These are phyloP conservation scores for Tetrahymena malaccensis DNA, from an alignment of 73 alveolate genomes.

Conservation along the genomic window DNA sequence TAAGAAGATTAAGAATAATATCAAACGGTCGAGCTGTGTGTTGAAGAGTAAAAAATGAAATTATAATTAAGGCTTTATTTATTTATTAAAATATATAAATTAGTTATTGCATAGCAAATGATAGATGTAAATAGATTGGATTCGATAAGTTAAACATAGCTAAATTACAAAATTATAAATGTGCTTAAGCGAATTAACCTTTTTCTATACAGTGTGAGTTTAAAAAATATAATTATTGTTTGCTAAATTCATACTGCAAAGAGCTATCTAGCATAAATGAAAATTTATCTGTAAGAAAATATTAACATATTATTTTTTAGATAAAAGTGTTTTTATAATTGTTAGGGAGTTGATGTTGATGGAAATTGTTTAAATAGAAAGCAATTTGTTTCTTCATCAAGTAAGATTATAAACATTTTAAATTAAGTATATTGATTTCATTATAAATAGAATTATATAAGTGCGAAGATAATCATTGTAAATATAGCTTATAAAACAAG, in stretches of 20 bases:
- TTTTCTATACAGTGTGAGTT: neutral
- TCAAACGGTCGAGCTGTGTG: neutral
- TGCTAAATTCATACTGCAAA: neutral
- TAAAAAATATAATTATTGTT: neutral
- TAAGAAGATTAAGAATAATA: neutral
- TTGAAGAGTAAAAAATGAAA: neutral
- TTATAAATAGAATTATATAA: neutral
- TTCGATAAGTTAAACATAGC: neutral
- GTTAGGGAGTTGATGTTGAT: neutral
- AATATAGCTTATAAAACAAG: too few relatives aligned
- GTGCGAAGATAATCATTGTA: neutral
- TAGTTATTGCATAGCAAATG: neutral
- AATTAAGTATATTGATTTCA: too few relatives aligned
- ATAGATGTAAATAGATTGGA: neutral
- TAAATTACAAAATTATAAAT: too few relatives aligned
- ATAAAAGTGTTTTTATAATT: too few relatives aligned
- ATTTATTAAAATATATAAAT: too few relatives aligned
- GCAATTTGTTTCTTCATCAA: neutral
- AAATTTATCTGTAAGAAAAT: neutral
- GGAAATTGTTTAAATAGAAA: neutral
- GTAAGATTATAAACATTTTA: neutral
- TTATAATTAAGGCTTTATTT: too few relatives aligned
- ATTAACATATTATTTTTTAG: too few relatives aligned
- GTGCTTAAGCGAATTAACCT: neutral
- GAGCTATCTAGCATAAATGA: neutral